Percentiles rank a stretch among this genome's conserved stretches.
Conservation (phyloP, 495 filamentous ascomycete genomes). For the Penicillium diatomitis region DNA sequence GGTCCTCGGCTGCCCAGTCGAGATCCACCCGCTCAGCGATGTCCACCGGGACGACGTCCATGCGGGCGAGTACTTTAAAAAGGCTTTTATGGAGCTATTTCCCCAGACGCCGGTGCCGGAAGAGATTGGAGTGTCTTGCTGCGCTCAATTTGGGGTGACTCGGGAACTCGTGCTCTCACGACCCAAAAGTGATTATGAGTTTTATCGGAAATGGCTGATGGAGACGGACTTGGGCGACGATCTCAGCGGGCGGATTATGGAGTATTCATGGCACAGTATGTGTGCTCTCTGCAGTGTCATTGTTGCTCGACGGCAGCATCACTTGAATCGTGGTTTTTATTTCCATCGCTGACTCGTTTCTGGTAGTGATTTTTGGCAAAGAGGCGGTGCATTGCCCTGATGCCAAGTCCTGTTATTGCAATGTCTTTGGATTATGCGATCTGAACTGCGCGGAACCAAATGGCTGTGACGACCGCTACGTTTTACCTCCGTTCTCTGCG, state of each 20-base stretch:
- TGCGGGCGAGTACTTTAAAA: constrained; percentile 41
- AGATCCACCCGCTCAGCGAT: constrained; percentile 44
- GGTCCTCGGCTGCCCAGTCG: constrained; percentile 51
- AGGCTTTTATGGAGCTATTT: constrained; percentile 47
- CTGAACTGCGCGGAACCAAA: constrained; percentile 30
- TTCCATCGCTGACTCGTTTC: neutral
- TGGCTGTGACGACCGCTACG: constrained; percentile 36
- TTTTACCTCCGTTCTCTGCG: constrained; percentile 36
- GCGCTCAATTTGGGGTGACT: constrained; percentile 64
- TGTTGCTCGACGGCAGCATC: too few relatives aligned
- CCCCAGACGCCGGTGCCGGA: constrained; percentile 39
- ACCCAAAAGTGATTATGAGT: constrained; percentile 46
- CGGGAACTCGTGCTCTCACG: constrained; percentile 40
- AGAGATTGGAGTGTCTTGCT: constrained; percentile 51
- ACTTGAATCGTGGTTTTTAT: neutral
- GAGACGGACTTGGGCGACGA: constrained; percentile 47
- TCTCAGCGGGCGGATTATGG: constrained; percentile 58
- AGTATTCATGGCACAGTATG: constrained; percentile 64
- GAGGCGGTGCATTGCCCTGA: constrained; percentile 47
- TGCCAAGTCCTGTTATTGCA: constrained; percentile 53
- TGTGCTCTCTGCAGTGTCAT: neutral
- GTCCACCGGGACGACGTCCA: constrained; percentile 33
- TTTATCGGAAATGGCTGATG: constrained; percentile 50
- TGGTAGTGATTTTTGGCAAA: constrained; percentile 41
- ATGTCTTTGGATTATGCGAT: constrained; percentile 52